Base-by-base conservation (phyloP, 1,284 basidiomycete genomes). In the Melampsora americana region DNA sequence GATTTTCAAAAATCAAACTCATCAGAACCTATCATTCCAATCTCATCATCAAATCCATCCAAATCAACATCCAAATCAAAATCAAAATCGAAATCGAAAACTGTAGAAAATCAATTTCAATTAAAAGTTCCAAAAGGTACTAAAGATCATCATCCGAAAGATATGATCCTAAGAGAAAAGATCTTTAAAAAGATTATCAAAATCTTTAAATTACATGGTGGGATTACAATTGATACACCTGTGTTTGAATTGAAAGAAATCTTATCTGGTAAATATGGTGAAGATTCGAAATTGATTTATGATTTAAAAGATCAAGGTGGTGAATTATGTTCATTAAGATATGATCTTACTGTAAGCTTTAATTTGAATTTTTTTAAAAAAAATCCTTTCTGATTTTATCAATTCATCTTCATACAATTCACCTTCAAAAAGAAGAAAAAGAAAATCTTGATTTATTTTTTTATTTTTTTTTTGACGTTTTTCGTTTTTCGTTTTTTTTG, bases 241-340 rank as follows among this genome's bases (percentile, higher is more conserved):
- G 82, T 83, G 26, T 83, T 82, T 69, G 81, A 82, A 78, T 79
- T 81, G 59, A 81, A 79, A 73, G 81, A 81, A 78, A 82, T 80
- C 68, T 79, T 82, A 62, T 79, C 79, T 1, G 81, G 81, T 44
- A 84, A 84, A 65, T 82, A 83, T 59, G 83, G 83, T 76, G 96
- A 99, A 84, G 95, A 99, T 83, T 89, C 90, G 66, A 99, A 99
- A 84, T 89, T 99, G 80, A 99, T 99, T 80, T 99, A 97, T 83
- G 95, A 99, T 84, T 87, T 99, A 70, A 89, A 91, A 86, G 96
- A 99, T 84, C 96, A 99, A 83, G 96, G 95, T n/a, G 95, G 96
- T 30, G 96, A 99, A 84, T 88, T 98, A 80, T 91, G 97, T 79
- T 92, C 92, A 26, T 85, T 99, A 79, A 87, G 95, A 76, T 99